phyloP scores from a whole-genome alignment of 306 rosid species.

The Phaseolus lunatus region DNA sequence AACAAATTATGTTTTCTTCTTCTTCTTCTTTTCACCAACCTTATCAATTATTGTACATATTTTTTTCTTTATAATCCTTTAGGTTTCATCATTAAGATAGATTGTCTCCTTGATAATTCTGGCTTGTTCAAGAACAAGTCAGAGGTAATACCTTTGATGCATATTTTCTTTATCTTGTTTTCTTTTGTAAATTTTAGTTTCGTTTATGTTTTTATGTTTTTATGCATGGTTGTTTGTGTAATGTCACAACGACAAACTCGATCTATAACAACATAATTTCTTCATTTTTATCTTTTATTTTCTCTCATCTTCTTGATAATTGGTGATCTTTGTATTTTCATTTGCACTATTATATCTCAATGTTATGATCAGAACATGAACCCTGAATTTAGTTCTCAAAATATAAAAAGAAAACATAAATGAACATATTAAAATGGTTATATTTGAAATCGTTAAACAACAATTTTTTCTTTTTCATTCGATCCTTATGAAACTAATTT shows the following conservation, averaged over 20 bases:
- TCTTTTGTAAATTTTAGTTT: background rate
- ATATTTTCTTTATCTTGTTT: background rate
- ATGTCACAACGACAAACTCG: background rate
- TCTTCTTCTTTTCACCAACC: slow-evolving; percentile 17
- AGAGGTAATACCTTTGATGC: background rate
- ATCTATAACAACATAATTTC: background rate
- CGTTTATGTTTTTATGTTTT: background rate
- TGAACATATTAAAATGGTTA: background rate
- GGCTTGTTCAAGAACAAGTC: slow-evolving; percentile 41
- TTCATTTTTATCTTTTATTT: background rate
- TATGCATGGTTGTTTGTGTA: background rate
- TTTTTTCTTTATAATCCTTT: background rate
- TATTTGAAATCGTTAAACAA: background rate
- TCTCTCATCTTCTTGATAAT: background rate
- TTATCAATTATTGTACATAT: background rate
- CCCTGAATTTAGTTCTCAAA: background rate
- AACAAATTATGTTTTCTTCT: slow-evolving; percentile 11
- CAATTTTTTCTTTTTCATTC: background rate
- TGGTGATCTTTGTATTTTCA: background rate
- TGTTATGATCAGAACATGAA: slow-evolving; percentile 1
- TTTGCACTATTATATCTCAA: no score
- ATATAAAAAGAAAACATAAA: background rate
- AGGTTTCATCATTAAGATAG: background rate
- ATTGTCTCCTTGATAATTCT: slow-evolving; percentile 35
- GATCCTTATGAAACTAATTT: background rate